Conservation (phyloP, 1,284 basidiomycete species). For the Anthracocystis setariae region DNA sequence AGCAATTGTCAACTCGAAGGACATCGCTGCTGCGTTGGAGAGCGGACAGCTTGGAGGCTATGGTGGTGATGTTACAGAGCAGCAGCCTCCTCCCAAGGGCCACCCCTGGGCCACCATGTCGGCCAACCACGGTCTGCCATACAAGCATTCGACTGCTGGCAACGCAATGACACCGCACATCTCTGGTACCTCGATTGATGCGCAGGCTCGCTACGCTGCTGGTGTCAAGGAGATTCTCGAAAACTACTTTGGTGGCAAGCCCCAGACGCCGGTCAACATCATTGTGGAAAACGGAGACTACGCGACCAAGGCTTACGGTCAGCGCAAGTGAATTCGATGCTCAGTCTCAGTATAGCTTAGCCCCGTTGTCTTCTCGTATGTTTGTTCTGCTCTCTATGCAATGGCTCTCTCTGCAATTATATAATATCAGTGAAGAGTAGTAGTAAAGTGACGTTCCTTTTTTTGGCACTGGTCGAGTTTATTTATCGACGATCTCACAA, state of each 20-base stretch:
- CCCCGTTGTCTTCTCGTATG: neutral
- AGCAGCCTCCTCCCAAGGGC: conserved; percentile 71
- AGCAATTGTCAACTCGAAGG: conserved; percentile 87
- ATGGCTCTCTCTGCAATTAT: neutral
- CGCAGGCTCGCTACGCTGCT: conserved; percentile 85
- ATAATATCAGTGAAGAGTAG: no score
- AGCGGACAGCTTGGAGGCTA: conserved; percentile 78
- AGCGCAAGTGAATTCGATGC: conserved; percentile 27
- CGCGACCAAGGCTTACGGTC: conserved; percentile 66
- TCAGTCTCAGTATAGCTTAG: neutral
- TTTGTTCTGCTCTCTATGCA: neutral
- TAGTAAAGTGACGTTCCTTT: no score
- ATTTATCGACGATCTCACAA: no score
- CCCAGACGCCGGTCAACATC: conserved; percentile 81
- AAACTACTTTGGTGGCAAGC: conserved; percentile 75
- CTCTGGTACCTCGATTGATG: conserved; percentile 81
- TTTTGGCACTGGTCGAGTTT: no score
- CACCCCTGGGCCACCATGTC: conserved; percentile 83
- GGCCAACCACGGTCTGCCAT: conserved; percentile 1
- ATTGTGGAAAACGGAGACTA: conserved; percentile 72
- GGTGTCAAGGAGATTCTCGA: conserved; percentile 83
- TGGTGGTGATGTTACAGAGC: conserved; percentile 70
- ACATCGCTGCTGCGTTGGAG: conserved; percentile 80
- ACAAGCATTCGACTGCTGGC: conserved; percentile 78
- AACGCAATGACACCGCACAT: conserved; percentile 68